Conservation (phyloP, 768 basidiomycete genomes). For the Panaeolus cyanescens region DNA sequence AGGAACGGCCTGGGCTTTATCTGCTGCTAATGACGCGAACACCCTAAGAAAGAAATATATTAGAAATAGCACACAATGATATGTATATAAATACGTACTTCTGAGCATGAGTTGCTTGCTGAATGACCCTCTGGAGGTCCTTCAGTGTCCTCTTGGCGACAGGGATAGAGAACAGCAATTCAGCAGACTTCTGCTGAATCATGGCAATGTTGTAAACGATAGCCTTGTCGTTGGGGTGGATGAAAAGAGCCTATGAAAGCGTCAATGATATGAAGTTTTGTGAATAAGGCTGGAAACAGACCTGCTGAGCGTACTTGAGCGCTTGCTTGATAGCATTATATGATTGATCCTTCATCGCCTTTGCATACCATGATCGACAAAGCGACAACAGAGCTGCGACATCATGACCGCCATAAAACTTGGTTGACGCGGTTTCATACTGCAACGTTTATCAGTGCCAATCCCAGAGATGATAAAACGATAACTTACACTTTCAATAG, state of each 20-base stretch:
- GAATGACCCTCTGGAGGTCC: conserved; percentile 77
- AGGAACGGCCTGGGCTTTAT: conserved; percentile 67
- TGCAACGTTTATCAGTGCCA: conserved; percentile 27
- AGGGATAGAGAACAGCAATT: conserved; percentile 77
- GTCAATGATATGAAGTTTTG: conserved; percentile 5
- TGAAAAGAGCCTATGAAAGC: conserved; percentile 68
- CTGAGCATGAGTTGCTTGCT: conserved; percentile 84
- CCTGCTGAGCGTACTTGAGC: conserved; percentile 79
- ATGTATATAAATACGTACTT: conserved; percentile 49
- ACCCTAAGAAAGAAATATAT: conserved; percentile 47
- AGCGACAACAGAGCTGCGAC: conserved; percentile 80
- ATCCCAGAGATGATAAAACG: background rate
- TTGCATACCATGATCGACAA: conserved; percentile 92
- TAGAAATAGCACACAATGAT: background rate
- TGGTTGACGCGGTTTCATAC: conserved; percentile 91
- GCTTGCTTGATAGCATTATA: conserved; percentile 84
- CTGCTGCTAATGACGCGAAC: conserved; percentile 81
- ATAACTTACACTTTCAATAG: conserved; percentile 86
- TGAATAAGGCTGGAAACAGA: conserved; percentile 23
- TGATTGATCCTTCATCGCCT: conserved; percentile 88
- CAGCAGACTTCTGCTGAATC: conserved; percentile 96
- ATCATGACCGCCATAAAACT: conserved; percentile 75
- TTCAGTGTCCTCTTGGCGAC: conserved; percentile 77
- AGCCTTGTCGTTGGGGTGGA: conserved; percentile 88
- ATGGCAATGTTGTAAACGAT: conserved; percentile 95